Evolutionary conservation across 495 filamentous ascomycete species (phyloP), one percentile per base, ranked within the genome.

Genomic region (Neurospora sp.): DNA sequence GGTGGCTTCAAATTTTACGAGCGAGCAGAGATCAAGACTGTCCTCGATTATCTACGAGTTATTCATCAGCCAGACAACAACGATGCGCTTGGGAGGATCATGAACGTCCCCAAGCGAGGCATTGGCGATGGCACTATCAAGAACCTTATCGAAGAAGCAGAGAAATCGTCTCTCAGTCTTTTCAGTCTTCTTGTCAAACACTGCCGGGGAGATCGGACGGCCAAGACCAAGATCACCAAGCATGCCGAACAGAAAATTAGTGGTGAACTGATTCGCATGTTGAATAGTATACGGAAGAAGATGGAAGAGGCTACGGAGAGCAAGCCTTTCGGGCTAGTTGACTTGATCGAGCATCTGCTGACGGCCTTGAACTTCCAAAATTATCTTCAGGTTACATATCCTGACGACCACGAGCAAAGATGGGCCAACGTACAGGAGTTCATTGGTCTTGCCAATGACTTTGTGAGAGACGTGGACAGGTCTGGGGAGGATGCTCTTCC

Each of bases 401-500:
- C 89, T 0, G 85, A 93, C 20, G 94, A 97, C 72, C 89, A 93
- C 79, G 93, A 97, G 72, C 84, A 87, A 66, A 84, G 93, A 78
- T 98, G 94, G 96, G 92, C 91, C 27, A 99, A 98, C 75, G 89
- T 99, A 11, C 89, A 94, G 75, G 96, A 99, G 79, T 87, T 98
- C 22, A 80, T 97, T 73, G 87, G 83, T 12, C 93, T 97, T 74
- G 90, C 91, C 10, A 86, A 87, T 5, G 93, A 94, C 66, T 93
- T 94, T 79, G 78, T 83, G 59, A 81, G 82, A 31, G 80, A 85
- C 20, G 22, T 75, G 5, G 81, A 83, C 41, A 81, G 86, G 31
- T 70, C 78, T 10, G 86, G 86, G 37, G 91, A 94, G 31, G 92
- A 94, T 16, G 78, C 83, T 22, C 88, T 98, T 12, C 95, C 96